Percentiles rank a stretch among this genome's conserved stretches.
These are phyloP conservation scores for Erigeron philadelphicus DNA, from an alignment of 140 eudicot genomes.

Conservation along the genomic window DNA sequence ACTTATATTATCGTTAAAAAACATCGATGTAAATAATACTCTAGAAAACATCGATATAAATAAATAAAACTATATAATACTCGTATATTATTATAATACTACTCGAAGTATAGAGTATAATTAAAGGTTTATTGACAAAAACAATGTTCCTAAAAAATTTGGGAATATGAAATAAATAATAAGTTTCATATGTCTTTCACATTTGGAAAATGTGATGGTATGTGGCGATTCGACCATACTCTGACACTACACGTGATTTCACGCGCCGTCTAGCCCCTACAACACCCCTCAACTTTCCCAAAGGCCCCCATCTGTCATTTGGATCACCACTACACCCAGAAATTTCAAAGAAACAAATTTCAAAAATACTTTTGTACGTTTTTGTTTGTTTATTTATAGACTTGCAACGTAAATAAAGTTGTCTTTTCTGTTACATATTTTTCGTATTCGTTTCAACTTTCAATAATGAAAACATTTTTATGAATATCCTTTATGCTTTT, in stretches of 20 bases:
- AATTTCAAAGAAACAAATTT: neutral
- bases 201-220: constrained; percentile 5
- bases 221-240: constrained; percentile 32
- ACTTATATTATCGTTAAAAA: no score
- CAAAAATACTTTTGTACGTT: neutral
- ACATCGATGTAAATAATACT: no score
- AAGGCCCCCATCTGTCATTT: constrained; percentile 17
- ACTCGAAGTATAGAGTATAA: no score
- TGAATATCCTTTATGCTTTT: no score
- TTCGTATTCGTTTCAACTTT: no score
- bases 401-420: neutral
- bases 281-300: constrained; percentile 12
- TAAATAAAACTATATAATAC: no score
- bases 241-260: constrained; percentile 28
- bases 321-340: neutral
- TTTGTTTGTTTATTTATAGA: constrained; percentile 17
- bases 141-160: constrained; percentile 19
- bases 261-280: constrained; percentile 27
- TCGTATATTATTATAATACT: no score
- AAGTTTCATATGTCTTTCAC: neutral
- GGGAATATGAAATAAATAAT: constrained; percentile 2
- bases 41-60: no score
- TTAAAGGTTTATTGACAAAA: neutral
- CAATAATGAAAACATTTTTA: no score
- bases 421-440: constrained; percentile 1